Percentiles rank a stretch among this genome's conserved stretches.
These are phyloP conservation scores for Globisporangium okanoganense DNA, from an alignment of 352 stramenopile species.

Conservation along the genomic window DNA sequence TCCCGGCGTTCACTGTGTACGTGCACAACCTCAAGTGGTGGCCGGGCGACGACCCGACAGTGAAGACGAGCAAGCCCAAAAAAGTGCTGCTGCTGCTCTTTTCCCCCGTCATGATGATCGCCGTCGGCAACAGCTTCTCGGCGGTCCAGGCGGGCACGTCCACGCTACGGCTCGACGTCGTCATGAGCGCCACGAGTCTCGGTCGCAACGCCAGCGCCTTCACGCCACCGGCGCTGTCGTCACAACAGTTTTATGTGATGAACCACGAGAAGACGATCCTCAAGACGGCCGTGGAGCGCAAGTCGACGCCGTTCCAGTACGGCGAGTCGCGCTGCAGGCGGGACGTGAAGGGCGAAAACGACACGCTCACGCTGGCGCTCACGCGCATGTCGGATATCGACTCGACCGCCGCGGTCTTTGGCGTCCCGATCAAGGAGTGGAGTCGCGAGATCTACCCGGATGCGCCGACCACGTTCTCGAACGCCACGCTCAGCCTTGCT, in stretches of 20 bases:
- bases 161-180: conserved; percentile 10
- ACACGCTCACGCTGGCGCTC: neutral
- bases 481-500: conserved; percentile 8
- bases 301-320: conserved; percentile 12
- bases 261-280: conserved; percentile 17
- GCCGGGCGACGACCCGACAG: conserved; percentile 17
- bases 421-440: conserved; percentile 26
- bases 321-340: neutral
- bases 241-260: neutral
- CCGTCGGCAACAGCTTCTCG: conserved; percentile 21
- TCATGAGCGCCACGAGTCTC: conserved; percentile 11
- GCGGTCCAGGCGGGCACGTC: conserved; percentile 15
- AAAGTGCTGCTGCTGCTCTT: conserved; percentile 20
- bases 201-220: conserved; percentile 1
- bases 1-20: conserved; percentile 23
- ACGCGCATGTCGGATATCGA: conserved; percentile 18
- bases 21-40: conserved; percentile 26
- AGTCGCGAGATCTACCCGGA: conserved; percentile 21
- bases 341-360: neutral
- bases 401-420: conserved; percentile 20
- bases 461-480: neutral
- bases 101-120: conserved; percentile 19
- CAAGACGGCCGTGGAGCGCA: conserved; percentile 14
- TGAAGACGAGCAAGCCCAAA: conserved; percentile 15
- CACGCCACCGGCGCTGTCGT: neutral